phyloP scores from a whole-genome alignment of 108 stramenopile species.

The Cyclotella atomus region DNA sequence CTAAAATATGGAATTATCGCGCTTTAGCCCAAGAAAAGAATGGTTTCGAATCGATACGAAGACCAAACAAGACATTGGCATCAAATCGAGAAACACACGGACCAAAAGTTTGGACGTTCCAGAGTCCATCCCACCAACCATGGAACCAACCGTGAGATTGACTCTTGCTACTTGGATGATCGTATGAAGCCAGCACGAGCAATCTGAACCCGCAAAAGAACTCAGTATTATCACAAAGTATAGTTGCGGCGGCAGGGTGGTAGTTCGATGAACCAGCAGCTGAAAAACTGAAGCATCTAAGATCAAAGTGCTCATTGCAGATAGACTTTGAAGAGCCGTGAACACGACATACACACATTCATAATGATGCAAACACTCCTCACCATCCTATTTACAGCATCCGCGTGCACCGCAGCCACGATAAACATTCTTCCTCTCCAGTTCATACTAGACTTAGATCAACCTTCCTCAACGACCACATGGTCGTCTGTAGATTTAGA shows the following conservation, averaged over 20 bases:
- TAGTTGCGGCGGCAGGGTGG: too few species aligned
- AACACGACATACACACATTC: neutral
- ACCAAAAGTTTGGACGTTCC: neutral
- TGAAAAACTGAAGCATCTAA: too few species aligned
- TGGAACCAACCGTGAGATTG: neutral
- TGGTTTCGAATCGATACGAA: neutral
- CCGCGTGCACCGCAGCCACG: neutral
- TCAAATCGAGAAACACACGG: neutral
- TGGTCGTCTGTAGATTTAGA: conserved; percentile 1
- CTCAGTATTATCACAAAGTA: too few species aligned
- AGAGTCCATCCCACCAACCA: neutral
- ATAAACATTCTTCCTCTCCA: neutral
- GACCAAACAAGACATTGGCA: too few species aligned
- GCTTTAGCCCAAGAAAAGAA: neutral
- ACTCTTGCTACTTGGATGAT: neutral
- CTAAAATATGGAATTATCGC: neutral
- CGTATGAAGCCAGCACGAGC: neutral
- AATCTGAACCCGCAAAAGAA: too few species aligned
- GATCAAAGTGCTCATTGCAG: too few species aligned
- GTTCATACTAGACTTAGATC: neutral
- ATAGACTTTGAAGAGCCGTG: neutral
- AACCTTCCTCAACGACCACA: neutral
- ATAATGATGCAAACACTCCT: neutral
- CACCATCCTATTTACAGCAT: neutral
- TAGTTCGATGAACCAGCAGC: too few species aligned